These are phyloP conservation scores for Suillus spraguei DNA, from an alignment of 768 basidiomycete species.

Conservation along the genomic window DNA sequence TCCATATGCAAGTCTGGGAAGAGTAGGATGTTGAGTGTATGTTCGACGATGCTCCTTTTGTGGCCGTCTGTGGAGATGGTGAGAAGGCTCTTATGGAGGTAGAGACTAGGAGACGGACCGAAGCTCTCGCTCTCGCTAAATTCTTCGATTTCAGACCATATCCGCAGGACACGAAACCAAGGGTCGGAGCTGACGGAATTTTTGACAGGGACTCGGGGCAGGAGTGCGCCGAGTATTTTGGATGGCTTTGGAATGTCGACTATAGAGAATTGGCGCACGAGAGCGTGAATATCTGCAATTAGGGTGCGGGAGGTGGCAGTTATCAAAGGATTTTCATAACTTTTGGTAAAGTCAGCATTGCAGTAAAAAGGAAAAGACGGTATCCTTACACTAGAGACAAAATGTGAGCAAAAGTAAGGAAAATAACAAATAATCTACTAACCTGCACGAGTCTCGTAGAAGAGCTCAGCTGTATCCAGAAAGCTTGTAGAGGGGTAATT, in stretches of 20 bases:
- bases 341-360: constrained; percentile 29
- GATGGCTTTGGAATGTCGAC: constrained; percentile 71
- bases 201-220: constrained; percentile 37
- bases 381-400: constrained; percentile 10
- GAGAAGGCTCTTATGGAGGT: not conserved
- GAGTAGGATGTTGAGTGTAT: constrained; percentile 40
- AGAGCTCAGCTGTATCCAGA: constrained; percentile 55
- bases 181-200: constrained; percentile 24
- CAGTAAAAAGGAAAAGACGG: not conserved
- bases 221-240: constrained; percentile 58
- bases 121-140: constrained; percentile 81
- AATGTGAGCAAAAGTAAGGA: constrained; percentile 9
- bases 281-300: constrained; percentile 69
- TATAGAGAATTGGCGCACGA: constrained; percentile 59
- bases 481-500: constrained; percentile 46
- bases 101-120: constrained; percentile 46
- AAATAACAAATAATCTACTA: constrained; percentile 30
- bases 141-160: constrained; percentile 79
- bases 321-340: constrained; percentile 80
- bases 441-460: constrained; percentile 76
- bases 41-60: constrained; percentile 64
- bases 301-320: constrained; percentile 74
- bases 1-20: constrained; percentile 70
- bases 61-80: constrained; percentile 58
- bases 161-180: constrained; percentile 65